Evolutionary conservation across 176 grass and related monocot genomes (phyloP), one percentile per base, ranked within the genome.

Genomic region (Aegilops tauschii): DNA sequence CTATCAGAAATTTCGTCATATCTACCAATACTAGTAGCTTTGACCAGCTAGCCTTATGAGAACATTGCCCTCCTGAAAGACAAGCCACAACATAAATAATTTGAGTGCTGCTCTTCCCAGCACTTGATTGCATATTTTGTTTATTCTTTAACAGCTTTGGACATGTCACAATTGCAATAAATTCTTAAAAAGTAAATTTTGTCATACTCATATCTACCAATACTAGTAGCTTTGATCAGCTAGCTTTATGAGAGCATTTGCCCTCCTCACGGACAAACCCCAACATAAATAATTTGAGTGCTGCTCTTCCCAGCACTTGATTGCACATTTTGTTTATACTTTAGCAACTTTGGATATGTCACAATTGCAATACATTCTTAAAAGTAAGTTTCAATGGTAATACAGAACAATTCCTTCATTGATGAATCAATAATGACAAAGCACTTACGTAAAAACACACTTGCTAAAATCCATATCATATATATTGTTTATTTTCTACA

Each of bases 1-100:
- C 56, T 21, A 81, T 87, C 7, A 58, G 34, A 69, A 84, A 40
- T 61, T 84, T 20, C 61, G 52, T 34, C 63, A 62, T 76, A 75
- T 73, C 28, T 35, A 71, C 56, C 12, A 23, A 34, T 45, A 20
- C 21, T 65, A 79, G 44, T 5, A 20, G 45, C 73, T 9, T 61
- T 61, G 56, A 6, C n/a, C 56, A 61, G 17, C 56, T 62, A 62
- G 61, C n/a, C 32, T 56, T 56, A 56, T 56, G 74, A 32, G 47
- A 54, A 54, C 73, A 77, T 77, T 77, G 28, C 74, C 16, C 50
- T 56, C 8, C 17, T 21, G 44, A 56, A 65, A 73, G 27, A 83
- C 31, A 79, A 39, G 42, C 18, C 73, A 8, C 0, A 79, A 74
- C 40, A 36, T 40, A 25, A 79, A 44, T 30, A 50, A 59, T 29